Conservation (phyloP, 129 eudicot species). For the Flaveria linearis region DNA sequence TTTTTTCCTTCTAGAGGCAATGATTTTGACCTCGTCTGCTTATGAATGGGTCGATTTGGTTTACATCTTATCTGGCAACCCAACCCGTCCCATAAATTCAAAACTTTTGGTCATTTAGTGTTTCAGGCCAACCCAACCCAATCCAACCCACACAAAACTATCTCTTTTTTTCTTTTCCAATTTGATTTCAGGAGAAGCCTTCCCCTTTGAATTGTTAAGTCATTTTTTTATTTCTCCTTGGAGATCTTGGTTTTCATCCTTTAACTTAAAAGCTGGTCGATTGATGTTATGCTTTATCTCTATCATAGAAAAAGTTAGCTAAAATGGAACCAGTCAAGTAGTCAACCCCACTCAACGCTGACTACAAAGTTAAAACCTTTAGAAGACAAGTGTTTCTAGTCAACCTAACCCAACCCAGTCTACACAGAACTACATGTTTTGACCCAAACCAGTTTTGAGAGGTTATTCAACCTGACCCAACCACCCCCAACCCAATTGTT, state of each 20-base stretch:
- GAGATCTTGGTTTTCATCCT: background rate
- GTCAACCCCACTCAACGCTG: background rate
- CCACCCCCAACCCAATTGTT: background rate
- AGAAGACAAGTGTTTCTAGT: background rate
- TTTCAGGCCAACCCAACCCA: background rate
- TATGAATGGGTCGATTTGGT: background rate
- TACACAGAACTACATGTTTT: background rate
- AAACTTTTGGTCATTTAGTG: background rate
- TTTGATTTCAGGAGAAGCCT: background rate
- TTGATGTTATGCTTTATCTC: background rate
- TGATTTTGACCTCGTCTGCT: background rate
- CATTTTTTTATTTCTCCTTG: no score
- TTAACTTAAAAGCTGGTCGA: background rate
- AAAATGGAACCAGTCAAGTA: background rate
- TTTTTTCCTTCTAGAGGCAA: background rate
- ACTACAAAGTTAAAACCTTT: background rate
- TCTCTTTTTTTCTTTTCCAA: background rate
- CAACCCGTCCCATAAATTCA: background rate
- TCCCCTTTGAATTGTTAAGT: background rate
- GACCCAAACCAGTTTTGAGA: background rate
- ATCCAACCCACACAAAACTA: background rate
- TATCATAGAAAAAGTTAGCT: background rate
- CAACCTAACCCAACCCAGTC: background rate
- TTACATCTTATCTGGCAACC: background rate
- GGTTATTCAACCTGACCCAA: background rate